Evolutionary conservation across 2,329 filamentous ascomycete species (phyloP), one percentile per base, ranked within the genome.

Genomic region (Diaporthe batatas): DNA sequence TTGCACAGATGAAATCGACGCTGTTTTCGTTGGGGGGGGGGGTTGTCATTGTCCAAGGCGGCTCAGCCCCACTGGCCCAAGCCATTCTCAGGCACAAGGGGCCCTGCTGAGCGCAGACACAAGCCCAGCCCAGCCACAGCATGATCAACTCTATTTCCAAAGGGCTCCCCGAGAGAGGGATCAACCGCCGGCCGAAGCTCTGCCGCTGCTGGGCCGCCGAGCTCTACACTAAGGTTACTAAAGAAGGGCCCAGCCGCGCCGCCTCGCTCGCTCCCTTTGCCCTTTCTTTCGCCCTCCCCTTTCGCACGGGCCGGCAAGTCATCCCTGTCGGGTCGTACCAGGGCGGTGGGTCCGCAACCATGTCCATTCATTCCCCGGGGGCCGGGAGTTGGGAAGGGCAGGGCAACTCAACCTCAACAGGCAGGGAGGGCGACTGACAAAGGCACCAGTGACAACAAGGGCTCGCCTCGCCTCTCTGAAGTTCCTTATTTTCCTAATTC

Each of bases 121-220:
- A 36, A 36, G 8, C 7, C 36, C 8, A 39, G 36, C 11, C 36
- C 10, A 67, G 62, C 62, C 62, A 67, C 62, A 67, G 62, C 62
- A 67, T 67, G 47, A 67, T 67, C 39, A 67, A 67, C 62, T 67
- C 39, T 67, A 67, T 67, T 67, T 67, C 47, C 32, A 53, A 39
- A 67, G 44, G 62, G 47, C 32, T 44, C 47, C 62, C 32, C 44
- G 62, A 53, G 16, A 42, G 39, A 42, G 14, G 16, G 62, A 67
- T 53, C 62, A 47, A 67, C 62, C 32, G 62, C 62, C 62, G 62
- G 62, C 47, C 44, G 62, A 53, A 67, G 62, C 62, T 67, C 44
- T 65, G 59, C 49, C 44, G 62, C 44, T 51, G 32, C n/a, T n/a
- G n/a, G n/a, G n/a, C n/a, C n/a, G n/a, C n/a, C n/a, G n/a, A n/a